Conservation (phyloP, 257 asterid species). For the Misopates orontium region DNA sequence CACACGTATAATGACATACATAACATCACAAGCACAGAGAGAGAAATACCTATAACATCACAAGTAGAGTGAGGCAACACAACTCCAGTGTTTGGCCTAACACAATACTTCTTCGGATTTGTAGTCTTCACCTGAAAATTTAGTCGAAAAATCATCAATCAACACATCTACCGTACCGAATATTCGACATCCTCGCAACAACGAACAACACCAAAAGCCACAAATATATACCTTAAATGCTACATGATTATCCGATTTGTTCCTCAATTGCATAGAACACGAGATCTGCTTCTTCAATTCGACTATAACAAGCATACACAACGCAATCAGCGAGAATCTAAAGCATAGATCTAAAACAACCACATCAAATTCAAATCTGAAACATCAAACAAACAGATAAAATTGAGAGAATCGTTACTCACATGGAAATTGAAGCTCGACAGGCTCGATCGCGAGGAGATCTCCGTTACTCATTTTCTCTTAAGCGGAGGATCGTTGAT, state of each 20-base stretch:
- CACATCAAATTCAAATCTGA: slow-evolving; percentile 25
- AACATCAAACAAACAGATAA: neutral
- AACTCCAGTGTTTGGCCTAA: slow-evolving; percentile 94
- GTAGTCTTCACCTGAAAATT: slow-evolving; percentile 88
- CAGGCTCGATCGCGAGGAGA: too few species aligned
- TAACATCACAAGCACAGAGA: neutral
- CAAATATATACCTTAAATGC: slow-evolving; percentile 67
- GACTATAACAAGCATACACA: slow-evolving; percentile 39
- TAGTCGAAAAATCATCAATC: slow-evolving; percentile 1
- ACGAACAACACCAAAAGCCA: neutral
- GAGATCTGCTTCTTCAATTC: slow-evolving; percentile 89
- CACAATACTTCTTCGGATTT: slow-evolving; percentile 98
- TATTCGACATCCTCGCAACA: neutral
- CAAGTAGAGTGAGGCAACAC: slow-evolving; percentile 80
- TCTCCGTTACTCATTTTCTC: too few species aligned
- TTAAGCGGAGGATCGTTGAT: too few species aligned
- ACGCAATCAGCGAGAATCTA: slow-evolving; percentile 21
- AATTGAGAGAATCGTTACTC: neutral
- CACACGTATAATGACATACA: neutral
- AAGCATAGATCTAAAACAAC: slow-evolving; percentile 34
- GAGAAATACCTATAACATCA: slow-evolving; percentile 64
- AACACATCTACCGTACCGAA: too few species aligned
- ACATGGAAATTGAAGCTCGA: slow-evolving; percentile 19
- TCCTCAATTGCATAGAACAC: slow-evolving; percentile 58
- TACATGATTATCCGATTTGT: slow-evolving; percentile 61